Evolutionary conservation across 352 stramenopile genomes (phyloP).

Genomic region (Phytophthora pluvialis): DNA sequence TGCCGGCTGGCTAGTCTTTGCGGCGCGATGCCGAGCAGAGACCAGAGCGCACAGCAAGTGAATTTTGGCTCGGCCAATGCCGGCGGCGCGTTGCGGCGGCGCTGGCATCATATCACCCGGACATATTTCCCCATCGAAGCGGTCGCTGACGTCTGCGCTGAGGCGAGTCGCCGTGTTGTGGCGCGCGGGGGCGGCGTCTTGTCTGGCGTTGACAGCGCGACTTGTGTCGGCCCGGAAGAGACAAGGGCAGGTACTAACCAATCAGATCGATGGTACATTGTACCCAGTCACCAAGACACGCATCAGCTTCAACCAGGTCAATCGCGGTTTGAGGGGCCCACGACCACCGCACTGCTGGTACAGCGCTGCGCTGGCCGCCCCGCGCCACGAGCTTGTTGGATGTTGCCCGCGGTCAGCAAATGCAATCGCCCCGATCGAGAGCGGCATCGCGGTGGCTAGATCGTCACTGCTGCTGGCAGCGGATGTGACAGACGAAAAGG

Average conservation of each 20-base stretch:
- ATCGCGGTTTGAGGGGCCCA: constrained; percentile 8
- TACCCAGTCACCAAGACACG: constrained; percentile 9
- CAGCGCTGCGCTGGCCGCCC: not conserved
- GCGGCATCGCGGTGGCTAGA: not conserved
- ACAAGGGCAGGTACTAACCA: constrained; percentile 17
- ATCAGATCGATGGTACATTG: constrained; percentile 6
- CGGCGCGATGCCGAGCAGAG: constrained; percentile 14
- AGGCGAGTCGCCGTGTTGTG: constrained; percentile 12
- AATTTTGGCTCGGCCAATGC: constrained; percentile 34
- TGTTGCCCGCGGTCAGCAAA: constrained; percentile 2
- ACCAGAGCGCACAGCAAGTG: constrained; percentile 15
- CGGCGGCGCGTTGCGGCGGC: not conserved
- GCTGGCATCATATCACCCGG: constrained; percentile 30
- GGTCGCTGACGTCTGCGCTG: constrained; percentile 1
- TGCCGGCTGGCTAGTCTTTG: constrained; percentile 20
- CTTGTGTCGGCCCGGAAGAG: constrained; percentile 3
- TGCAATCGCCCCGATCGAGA: not conserved
- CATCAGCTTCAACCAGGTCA: constrained; percentile 15
- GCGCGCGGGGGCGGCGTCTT: not conserved
- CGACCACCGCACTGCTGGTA: too few species aligned
- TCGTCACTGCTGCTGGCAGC: constrained; percentile 4
- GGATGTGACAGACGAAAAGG: constrained; percentile 20
- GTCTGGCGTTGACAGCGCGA: not conserved
- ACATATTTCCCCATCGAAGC: constrained; percentile 26
- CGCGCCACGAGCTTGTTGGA: constrained; percentile 23